Conservation (phyloP, 768 basidiomycete species). For the Boletales sp. region DNA sequence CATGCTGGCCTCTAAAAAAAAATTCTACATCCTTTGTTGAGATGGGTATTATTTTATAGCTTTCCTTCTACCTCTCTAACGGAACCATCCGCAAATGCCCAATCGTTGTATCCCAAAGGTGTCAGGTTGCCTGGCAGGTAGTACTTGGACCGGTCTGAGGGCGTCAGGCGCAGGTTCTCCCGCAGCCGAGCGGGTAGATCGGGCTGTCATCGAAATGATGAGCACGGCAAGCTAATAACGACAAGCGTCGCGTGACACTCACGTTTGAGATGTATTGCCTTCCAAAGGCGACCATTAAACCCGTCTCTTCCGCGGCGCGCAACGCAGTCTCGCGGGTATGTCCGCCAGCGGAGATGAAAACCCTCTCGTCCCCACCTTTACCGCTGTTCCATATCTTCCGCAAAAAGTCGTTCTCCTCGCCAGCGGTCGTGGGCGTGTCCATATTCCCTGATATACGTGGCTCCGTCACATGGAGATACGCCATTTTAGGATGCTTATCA, state of each 20-base stretch:
- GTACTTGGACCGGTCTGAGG: slow-evolving; percentile 19
- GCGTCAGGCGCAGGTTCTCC: slow-evolving; percentile 14
- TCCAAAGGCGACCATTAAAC: slow-evolving; percentile 25
- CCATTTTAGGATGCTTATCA: slow-evolving; percentile 31
- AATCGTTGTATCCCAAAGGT: slow-evolving; percentile 29
- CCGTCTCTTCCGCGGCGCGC: slow-evolving; percentile 28
- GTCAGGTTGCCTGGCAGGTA: slow-evolving; percentile 22
- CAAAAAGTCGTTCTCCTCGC: slow-evolving; percentile 25
- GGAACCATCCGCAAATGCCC: slow-evolving; percentile 17
- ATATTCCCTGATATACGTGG: slow-evolving; percentile 17
- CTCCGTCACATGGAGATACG: slow-evolving; percentile 42
- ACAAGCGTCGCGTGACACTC: neutral
- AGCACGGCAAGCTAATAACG: neutral
- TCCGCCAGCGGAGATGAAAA: slow-evolving; percentile 42
- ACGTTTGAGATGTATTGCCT: neutral
- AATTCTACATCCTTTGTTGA: no score
- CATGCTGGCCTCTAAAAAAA: neutral
- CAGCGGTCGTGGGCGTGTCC: neutral
- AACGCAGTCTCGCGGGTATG: slow-evolving; percentile 40
- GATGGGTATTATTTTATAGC: neutral
- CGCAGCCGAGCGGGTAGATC: slow-evolving; percentile 24
- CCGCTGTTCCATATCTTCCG: slow-evolving; percentile 21
- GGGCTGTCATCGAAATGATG: slow-evolving; percentile 9
- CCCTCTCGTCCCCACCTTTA: slow-evolving; percentile 1
- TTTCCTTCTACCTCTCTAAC: neutral